These are phyloP conservation scores for Hypomontagnella submonticulosa DNA, from an alignment of 495 filamentous ascomycete genomes.

Conservation along the genomic window DNA sequence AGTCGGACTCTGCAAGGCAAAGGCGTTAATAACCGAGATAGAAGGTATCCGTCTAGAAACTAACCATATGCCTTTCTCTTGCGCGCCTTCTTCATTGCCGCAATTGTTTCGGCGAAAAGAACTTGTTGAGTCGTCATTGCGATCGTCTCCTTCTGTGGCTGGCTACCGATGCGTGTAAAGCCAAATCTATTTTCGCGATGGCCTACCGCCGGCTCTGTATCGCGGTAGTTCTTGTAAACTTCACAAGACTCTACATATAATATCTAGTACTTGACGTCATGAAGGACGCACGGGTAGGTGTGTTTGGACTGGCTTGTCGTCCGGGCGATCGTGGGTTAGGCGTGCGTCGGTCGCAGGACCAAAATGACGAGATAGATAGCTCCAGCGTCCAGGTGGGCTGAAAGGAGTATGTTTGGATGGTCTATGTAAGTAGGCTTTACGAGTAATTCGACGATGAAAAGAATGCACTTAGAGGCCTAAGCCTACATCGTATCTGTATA, in stretches of 20 bases:
- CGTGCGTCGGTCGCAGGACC: conserved; percentile 33
- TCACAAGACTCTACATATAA: background rate
- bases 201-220: background rate
- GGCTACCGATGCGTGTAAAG: conserved; percentile 11
- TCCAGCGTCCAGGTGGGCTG: conserved; percentile 2
- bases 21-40: conserved; percentile 22
- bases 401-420: background rate
- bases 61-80: conserved; percentile 70
- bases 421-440: conserved; percentile 3
- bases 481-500: too few species aligned
- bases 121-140: conserved; percentile 78
- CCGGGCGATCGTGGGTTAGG: conserved; percentile 1
- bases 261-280: background rate
- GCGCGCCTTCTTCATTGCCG: conserved; percentile 78
- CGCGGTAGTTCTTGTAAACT: background rate
- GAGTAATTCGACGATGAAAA: background rate
- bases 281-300: background rate
- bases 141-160: conserved; percentile 31
- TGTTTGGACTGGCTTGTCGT: conserved; percentile 1
- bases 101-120: conserved; percentile 76
- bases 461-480: background rate
- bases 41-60: conserved; percentile 19
- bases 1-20: conserved; percentile 74
- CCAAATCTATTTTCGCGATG: conserved; percentile 4
- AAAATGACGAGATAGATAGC: conserved; percentile 20